Base-by-base conservation (phyloP, 148 eudicot species). In the Fagopyrum tataricum region DNA sequence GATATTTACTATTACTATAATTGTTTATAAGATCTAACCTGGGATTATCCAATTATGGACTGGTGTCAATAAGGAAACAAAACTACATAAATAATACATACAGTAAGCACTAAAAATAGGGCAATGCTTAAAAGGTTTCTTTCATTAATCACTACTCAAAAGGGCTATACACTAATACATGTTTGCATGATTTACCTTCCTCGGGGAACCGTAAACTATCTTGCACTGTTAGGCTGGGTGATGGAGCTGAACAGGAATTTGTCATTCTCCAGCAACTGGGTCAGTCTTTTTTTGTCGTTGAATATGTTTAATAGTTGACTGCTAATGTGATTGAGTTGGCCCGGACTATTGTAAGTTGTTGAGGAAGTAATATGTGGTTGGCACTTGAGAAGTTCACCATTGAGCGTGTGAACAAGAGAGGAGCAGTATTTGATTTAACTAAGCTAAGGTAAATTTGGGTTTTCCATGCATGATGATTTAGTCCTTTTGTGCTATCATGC, bases 241-340 rank as follows among this genome's bases (percentile, higher is more conserved):
- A 95, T 87, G 97, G 99, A 73, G 91, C 99, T 69, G 96, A 95
- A 55, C 85, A 92, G 80, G 99, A 95, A 73, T 95, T 88, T 84
- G 91, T 81, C 78, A 84, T 89, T 79, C 85, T 92, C 7, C 86
- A 90, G 74, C 84, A 90, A 79, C 96, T 95, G 72, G 96, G 99
- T 95, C 73, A 82, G 97, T 84, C n/a, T n/a, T n/a, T n/a, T n/a
- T n/a, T n/a, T n/a, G n/a, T n/a, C n/a, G 21, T 52, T 26, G 39
- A 66, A 47, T 66, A 78, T 72, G 64, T 72, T 49, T 15, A n/a
- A 7, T 39, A 31, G 20, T 39, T 53, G 62, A 48, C 41, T n/a
- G 59, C n/a, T 31, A 21, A 21, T 72, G 12, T 31, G 37, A 3
- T 31, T 31, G 37, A 31, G 37, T 2, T 52, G 13, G 4, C 55